phyloP scores from a whole-genome alignment of 2,329 filamentous ascomycete species.

The Lithohypha guttulata region DNA sequence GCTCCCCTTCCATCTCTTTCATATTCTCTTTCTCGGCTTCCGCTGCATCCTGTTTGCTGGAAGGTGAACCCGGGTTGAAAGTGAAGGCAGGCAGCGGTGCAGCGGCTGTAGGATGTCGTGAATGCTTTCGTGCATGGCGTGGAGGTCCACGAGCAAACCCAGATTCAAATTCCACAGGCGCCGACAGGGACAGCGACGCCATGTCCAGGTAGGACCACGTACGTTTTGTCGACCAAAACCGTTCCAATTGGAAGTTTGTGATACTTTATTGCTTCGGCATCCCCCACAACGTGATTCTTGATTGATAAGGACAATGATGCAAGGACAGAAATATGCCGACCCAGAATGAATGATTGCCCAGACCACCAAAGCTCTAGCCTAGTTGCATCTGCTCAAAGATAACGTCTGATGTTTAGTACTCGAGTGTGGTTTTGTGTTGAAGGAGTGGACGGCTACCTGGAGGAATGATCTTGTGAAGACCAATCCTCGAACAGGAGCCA shows the following conservation, averaged over 20 bases:
- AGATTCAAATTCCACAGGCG: constrained; percentile 1
- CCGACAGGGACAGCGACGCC: constrained; percentile 6
- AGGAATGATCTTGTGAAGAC: constrained; percentile 18
- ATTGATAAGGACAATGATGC: neutral
- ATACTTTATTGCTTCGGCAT: neutral
- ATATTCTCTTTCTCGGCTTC: neutral
- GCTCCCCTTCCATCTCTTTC: constrained; percentile 10
- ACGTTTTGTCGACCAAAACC: neutral
- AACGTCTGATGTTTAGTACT: too few relatives aligned
- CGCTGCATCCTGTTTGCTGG: neutral
- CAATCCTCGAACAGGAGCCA: constrained; percentile 13
- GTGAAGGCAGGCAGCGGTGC: constrained; percentile 18
- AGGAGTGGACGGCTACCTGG: constrained; percentile 23
- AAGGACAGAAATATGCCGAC: neutral
- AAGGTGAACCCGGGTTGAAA: constrained; percentile 16
- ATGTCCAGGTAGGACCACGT: too few relatives aligned
- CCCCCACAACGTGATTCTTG: neutral
- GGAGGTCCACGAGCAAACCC: neutral
- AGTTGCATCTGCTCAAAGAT: neutral
- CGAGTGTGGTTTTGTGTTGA: constrained; percentile 14
- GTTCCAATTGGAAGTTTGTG: neutral
- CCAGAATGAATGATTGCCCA: too few relatives aligned
- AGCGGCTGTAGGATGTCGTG: constrained; percentile 17
- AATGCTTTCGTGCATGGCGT: constrained; percentile 11
- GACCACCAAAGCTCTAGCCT: too few relatives aligned